Base-by-base conservation (phyloP, 2,329 filamentous ascomycete species). In the Ampelomyces quisqualis region DNA sequence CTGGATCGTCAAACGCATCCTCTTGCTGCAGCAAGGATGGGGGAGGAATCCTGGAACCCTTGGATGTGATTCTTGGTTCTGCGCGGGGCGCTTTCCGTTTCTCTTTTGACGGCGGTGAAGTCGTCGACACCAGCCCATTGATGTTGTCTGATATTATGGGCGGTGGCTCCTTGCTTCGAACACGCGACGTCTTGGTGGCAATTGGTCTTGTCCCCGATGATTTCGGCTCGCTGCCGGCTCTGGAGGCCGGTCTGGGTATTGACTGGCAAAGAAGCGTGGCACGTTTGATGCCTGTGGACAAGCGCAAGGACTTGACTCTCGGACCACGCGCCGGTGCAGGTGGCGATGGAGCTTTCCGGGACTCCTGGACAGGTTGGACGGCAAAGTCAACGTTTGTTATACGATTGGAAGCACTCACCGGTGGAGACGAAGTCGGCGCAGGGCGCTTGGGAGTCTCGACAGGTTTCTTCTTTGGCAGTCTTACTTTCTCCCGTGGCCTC, bases 211-310 rank as follows among this genome's bases (percentile, higher is more conserved):
- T 7, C 3, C 20, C 27, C 15, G 22, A 19, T 17, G 34, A 11
- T 33, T 19, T 50, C 6, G 30, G 15, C 24, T 42, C 45, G 23
- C 39, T 45, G 1, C 37, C 32, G 27, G 31, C 36, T 18, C 29
- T 46, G 11, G 39, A 26, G 2, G 19, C 36, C 29, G 46, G 48
- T 18, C 37, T 47, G n/a, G 56, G 53, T 13, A 65, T 50, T n/a
- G 66, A 54, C 38, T 74, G 70, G 39, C 71, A 75, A 1, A 74
- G 47, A 9, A 76, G 53, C 41, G 64, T 73, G 23, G 68, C 71
- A 42, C 70, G 67, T 11, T 65, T 69, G 7, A 61, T 58, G n/a
- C 62, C 67, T 4, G 57, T 54, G 9, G 69, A 58, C 7, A 75
- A 51, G 2, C 68, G 68, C 20, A 75, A 42, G 3, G 65, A 55